Evolutionary conservation across 176 grass and related monocot genomes (phyloP).

Genomic region (Hordeum marinum): DNA sequence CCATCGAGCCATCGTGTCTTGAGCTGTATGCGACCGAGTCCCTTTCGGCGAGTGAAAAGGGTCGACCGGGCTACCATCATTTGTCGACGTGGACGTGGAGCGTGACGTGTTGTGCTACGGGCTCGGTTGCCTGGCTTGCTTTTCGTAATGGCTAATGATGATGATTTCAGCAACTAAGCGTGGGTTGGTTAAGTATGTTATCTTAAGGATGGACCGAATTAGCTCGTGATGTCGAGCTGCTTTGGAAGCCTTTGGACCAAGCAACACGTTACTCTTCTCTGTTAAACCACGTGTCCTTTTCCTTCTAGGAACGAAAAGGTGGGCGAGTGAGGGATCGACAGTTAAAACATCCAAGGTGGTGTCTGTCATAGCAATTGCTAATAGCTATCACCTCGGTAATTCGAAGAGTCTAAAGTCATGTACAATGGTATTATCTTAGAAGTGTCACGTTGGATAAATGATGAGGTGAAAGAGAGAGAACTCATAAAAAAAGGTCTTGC

Average conservation of each 20-base stretch:
- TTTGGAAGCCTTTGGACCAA: background rate
- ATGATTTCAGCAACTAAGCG: background rate
- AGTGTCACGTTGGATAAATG: too few relatives aligned
- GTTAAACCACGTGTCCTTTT: background rate
- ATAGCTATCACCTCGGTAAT: too few relatives aligned
- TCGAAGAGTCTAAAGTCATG: too few relatives aligned
- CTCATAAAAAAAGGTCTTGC: too few relatives aligned
- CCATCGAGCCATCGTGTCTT: background rate
- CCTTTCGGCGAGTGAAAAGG: background rate
- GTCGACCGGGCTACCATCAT: background rate
- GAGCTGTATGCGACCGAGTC: background rate
- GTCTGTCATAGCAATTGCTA: too few relatives aligned
- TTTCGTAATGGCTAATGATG: background rate
- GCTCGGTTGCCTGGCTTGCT: background rate
- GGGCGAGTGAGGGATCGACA: background rate
- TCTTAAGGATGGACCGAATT: background rate
- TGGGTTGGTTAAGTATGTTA: background rate
- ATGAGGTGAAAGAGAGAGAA: too few relatives aligned
- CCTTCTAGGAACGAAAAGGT: background rate
- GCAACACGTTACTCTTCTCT: background rate
- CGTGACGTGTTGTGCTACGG: background rate
- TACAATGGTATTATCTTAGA: too few relatives aligned
- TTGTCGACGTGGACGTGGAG: background rate
- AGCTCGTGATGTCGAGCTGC: background rate
- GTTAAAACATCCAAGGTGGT: background rate